Evolutionary conservation across 1,284 basidiomycete genomes (phyloP), one percentile per base, ranked within the genome.

Genomic region (Irpex sp.): DNA sequence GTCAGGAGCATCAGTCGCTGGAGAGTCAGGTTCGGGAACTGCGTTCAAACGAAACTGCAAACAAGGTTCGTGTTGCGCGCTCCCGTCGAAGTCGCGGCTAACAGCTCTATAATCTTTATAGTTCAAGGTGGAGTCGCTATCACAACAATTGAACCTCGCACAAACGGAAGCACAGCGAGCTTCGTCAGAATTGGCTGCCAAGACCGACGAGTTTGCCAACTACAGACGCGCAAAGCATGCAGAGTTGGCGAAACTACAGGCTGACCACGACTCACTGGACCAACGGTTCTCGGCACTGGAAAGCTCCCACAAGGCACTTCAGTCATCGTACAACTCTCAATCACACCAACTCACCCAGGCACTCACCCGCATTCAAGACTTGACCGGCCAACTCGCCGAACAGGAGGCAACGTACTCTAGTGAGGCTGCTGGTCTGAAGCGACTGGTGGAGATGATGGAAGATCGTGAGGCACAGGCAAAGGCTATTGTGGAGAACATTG

Each of bases 371-470:
- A 81, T 91, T 4, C 87, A 92, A 61, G 85, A 88, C 61, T 79
- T 94, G 50, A 85, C 85, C 47, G 85, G 86, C 4, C 87, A 88
- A 63, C 78, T 93, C 5, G 92, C 90, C 1, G 88, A 93, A 68
- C 88, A 92, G 68, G 92, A 94, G 68, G 86, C 87, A 0, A 87
- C 86, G 1, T 94, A 92, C 73, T 82, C 87, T 0, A 84, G 82
- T 62, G 93, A 96, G 73, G 87, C 87, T 1, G 85, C 82, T 35
- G 85, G 86, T 13, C 78, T 94, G 67, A 84, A 85, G 62, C 81
- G 92, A 47, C 78, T 95, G 15, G 86, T 93, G 17, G 77, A 81
- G 15, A 84, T 95, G 79, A 88, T 95, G 81, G 92, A 96, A 71
- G 88, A 89, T 64, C 83, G 94, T 35, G 93, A 95, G 73, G 83